Conservation (phyloP, 495 filamentous ascomycete species). For the Trichocladium antarcticum region DNA sequence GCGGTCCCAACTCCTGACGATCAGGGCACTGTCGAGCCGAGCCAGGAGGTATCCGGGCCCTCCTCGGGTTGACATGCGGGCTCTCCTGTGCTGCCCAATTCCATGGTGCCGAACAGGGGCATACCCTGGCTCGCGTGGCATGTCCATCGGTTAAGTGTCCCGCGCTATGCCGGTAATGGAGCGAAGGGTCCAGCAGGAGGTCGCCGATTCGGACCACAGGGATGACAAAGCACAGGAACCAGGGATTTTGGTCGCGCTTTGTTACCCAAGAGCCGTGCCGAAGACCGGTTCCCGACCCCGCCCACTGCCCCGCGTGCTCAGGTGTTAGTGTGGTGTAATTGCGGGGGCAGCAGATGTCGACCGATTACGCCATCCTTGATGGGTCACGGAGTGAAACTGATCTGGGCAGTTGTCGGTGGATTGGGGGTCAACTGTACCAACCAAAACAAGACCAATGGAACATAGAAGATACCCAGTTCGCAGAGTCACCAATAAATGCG, state of each 20-base stretch:
- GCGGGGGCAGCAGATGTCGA: conserved; percentile 21
- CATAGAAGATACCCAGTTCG: conserved; percentile 9
- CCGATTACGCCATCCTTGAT: conserved; percentile 25
- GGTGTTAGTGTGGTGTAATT: conserved; percentile 2
- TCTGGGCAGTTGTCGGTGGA: neutral
- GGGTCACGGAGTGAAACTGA: conserved; percentile 8
- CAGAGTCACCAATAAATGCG: conserved; percentile 2
- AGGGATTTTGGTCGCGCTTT: neutral
- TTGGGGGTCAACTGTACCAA: neutral
- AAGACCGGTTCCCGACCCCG: conserved; percentile 4
- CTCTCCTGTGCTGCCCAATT: too few species aligned
- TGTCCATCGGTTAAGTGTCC: neutral
- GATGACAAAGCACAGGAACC: neutral
- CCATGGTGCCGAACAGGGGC: too few species aligned
- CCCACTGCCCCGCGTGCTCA: conserved; percentile 15
- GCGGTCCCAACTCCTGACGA: too few species aligned
- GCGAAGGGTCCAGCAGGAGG: neutral
- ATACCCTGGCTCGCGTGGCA: too few species aligned
- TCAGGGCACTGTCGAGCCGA: too few species aligned
- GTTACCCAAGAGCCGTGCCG: neutral
- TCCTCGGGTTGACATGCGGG: too few species aligned
- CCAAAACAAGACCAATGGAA: neutral
- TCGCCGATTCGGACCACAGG: neutral
- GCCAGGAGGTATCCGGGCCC: too few species aligned
- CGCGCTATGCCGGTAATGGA: neutral